Percentiles rank a stretch among this genome's conserved stretches.
Evolutionary conservation across 345 rosid species (phyloP).

Genomic region (Turritis glabra): DNA sequence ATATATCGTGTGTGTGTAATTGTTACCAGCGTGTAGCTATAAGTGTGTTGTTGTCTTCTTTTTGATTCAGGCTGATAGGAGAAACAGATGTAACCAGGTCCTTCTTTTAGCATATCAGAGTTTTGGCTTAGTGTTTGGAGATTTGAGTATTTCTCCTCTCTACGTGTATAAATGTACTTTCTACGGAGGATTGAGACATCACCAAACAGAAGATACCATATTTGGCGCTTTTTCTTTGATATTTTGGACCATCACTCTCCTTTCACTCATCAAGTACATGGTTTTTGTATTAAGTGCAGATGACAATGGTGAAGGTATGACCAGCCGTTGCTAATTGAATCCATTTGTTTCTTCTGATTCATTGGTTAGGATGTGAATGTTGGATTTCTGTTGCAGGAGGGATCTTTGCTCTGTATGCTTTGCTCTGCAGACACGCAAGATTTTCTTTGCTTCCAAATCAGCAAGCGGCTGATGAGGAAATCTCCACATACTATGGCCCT

Average conservation of each 20-base stretch:
- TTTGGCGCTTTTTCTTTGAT: conserved; percentile 85
- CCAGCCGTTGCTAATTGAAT: not conserved
- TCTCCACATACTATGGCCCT: conserved; percentile 64
- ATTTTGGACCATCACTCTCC: conserved; percentile 83
- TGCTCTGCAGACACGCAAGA: conserved; percentile 80
- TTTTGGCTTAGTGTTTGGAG: conserved; percentile 78
- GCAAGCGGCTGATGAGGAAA: conserved; percentile 93
- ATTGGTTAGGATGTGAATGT: conserved; percentile 21
- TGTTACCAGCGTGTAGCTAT: not conserved
- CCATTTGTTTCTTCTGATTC: not conserved
- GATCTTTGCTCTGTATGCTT: conserved; percentile 76
- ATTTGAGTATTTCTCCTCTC: conserved; percentile 80
- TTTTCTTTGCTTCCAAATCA: conserved; percentile 85
- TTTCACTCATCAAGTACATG: conserved; percentile 75
- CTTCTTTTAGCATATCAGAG: conserved; percentile 83
- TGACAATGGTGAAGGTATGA: conserved; percentile 91
- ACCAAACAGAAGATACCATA: conserved; percentile 62
- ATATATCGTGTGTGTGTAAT: not conserved
- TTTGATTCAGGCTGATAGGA: conserved; percentile 61
- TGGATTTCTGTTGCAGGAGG: conserved; percentile 64
- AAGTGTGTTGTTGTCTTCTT: conserved; percentile 21
- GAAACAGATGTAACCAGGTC: conserved; percentile 47
- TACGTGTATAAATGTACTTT: conserved; percentile 80
- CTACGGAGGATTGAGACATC: conserved; percentile 59
- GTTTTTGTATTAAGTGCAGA: conserved; percentile 59